Evolutionary conservation across 2,329 filamentous ascomycete genomes (phyloP).

Genomic region (Rhynchosporium secalis): DNA sequence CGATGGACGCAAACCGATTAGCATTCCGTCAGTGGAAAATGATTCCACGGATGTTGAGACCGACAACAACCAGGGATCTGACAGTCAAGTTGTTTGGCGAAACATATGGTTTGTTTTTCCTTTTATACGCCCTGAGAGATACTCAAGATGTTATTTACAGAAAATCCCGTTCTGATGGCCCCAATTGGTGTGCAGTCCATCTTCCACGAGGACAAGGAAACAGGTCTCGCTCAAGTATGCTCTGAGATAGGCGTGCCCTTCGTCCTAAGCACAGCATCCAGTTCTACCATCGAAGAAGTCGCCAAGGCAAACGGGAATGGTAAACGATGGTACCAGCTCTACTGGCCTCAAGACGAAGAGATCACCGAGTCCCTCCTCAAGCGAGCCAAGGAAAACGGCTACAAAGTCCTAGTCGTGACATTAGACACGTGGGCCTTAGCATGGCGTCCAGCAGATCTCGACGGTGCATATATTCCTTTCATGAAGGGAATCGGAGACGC

Average conservation of each 20-base stretch:
- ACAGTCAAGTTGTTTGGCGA: conserved; percentile 50
- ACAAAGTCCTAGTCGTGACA: conserved; percentile 67
- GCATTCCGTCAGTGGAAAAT: conserved; percentile 66
- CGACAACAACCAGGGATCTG: conserved; percentile 54
- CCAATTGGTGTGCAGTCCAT: conserved; percentile 70
- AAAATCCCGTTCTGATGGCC: conserved; percentile 58
- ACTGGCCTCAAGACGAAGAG: conserved; percentile 68
- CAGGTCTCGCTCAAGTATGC: conserved; percentile 63
- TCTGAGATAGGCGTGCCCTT: conserved; percentile 62
- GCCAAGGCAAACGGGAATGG: conserved; percentile 57
- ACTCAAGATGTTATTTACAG: conserved; percentile 5
- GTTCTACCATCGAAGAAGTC: conserved; percentile 64
- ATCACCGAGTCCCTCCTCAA: conserved; percentile 63
- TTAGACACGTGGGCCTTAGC: conserved; percentile 69
- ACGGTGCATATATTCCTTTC: conserved; percentile 62
- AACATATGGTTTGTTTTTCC: conserved; percentile 43
- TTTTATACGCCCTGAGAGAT: neutral
- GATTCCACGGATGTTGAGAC: conserved; percentile 59
- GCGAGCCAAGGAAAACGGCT: conserved; percentile 63
- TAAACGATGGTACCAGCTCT: conserved; percentile 71
- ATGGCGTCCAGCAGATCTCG: conserved; percentile 69
- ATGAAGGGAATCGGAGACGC: conserved; percentile 57
- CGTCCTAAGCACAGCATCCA: conserved; percentile 65
- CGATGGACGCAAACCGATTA: conserved; percentile 63
- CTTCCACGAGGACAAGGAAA: conserved; percentile 65